Conservation (phyloP, 2,329 filamentous ascomycete species). For the Pseudogymnoascus sp. region DNA sequence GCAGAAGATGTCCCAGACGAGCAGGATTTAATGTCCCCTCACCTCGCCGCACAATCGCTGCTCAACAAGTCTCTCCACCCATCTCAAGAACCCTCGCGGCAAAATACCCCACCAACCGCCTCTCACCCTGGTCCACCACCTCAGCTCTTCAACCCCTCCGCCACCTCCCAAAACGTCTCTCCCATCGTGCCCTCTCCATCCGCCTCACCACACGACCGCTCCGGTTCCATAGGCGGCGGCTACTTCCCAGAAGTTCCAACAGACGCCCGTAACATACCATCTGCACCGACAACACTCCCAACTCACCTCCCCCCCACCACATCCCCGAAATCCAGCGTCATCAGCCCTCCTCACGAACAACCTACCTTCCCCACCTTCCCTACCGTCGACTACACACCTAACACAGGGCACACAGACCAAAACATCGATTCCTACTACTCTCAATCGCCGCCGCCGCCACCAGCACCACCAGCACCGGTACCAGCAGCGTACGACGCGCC, state of each 20-base stretch:
- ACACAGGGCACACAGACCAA: constrained; percentile 24
- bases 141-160: constrained; percentile 19
- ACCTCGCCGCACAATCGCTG: constrained; percentile 40
- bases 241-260: constrained; percentile 48
- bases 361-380: constrained; percentile 20
- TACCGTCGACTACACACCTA: constrained; percentile 28
- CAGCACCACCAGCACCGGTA: constrained; percentile 10
- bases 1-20: constrained; percentile 57
- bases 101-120: background rate
- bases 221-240: constrained; percentile 46
- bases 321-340: background rate
- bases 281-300: constrained; percentile 17
- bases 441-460: constrained; percentile 22
- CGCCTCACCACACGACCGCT: constrained; percentile 30
- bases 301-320: constrained; percentile 15
- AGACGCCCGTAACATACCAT: background rate
- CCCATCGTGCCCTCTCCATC: constrained; percentile 38
- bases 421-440: constrained; percentile 31
- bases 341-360: constrained; percentile 12
- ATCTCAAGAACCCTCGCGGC: constrained; percentile 23
- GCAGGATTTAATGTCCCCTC: constrained; percentile 38
- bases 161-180: constrained; percentile 38
- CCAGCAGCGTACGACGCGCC: background rate
- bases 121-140: background rate
- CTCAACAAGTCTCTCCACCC: constrained; percentile 44